phyloP scores from a whole-genome alignment of 2,329 filamentous ascomycete species.

The Paraphoma sp. region DNA sequence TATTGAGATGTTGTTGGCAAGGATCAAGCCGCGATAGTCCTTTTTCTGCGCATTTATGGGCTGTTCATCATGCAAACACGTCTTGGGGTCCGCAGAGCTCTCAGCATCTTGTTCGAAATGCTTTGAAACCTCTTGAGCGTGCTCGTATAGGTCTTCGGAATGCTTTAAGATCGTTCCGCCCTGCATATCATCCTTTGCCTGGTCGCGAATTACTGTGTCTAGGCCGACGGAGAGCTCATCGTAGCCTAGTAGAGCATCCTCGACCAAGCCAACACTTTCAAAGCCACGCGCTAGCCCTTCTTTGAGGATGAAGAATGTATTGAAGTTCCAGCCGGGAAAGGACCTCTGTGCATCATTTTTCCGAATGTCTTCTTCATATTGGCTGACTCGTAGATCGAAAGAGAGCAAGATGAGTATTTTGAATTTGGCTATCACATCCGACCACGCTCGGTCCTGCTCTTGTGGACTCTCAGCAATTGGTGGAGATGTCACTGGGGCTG shows the following conservation, averaged over 20 bases:
- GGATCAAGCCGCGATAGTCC: conserved; percentile 87
- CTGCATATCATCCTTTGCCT: conserved; percentile 67
- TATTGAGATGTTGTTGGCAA: conserved; percentile 92
- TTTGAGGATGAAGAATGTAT: conserved; percentile 97
- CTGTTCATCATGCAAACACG: conserved; percentile 38
- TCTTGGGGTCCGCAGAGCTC: conserved; percentile 12
- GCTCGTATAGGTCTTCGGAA: conserved; percentile 74
- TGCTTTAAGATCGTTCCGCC: conserved; percentile 74
- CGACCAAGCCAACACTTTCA: conserved; percentile 93
- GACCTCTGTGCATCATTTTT: conserved; percentile 88
- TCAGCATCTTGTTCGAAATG: conserved; percentile 23
- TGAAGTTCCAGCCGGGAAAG: conserved; percentile 97
- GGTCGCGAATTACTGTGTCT: conserved; percentile 80
- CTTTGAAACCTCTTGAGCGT: conserved; percentile 36
- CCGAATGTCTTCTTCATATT: conserved; percentile 97
- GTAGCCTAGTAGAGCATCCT: conserved; percentile 93
- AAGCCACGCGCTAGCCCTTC: conserved; percentile 93
- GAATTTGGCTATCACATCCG: conserved; percentile 82
- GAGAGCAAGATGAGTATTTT: conserved; percentile 86
- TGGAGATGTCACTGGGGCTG: conserved; percentile 44
- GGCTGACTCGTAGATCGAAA: conserved; percentile 87
- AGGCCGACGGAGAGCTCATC: conserved; percentile 91
- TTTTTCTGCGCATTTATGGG: conserved; percentile 62
- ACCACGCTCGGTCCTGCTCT: conserved; percentile 83
- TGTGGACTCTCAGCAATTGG: conserved; percentile 67